Evolutionary conservation across 139 green algal species (phyloP).

Genomic region (Mesotaenium endlicherianum): DNA sequence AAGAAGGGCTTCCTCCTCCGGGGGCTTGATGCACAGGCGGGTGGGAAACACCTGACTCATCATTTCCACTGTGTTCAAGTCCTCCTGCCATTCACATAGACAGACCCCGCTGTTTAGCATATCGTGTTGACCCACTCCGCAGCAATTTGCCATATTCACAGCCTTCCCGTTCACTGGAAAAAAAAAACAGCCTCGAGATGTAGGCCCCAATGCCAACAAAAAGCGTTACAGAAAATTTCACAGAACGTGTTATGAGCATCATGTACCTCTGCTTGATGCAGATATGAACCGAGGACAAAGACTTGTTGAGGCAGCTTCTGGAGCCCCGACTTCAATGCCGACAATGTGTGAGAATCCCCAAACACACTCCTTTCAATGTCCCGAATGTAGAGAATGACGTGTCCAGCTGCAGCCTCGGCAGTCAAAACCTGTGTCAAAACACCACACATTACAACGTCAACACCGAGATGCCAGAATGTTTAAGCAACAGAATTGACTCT

Average conservation of each 20-base stretch:
- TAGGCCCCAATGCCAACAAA: background rate
- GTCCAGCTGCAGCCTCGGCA: background rate
- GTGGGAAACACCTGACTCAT: background rate
- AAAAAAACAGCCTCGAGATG: background rate
- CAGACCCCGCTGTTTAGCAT: too few relatives aligned
- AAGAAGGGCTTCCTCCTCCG: background rate
- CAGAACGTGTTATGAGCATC: background rate
- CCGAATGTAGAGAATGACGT: background rate
- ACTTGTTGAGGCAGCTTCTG: background rate
- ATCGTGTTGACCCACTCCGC: background rate
- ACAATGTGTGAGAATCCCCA: background rate
- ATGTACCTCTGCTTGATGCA: too few relatives aligned
- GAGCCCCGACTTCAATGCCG: background rate
- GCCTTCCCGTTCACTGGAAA: background rate
- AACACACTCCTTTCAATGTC: background rate
- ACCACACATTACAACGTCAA: too few relatives aligned
- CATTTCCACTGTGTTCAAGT: background rate
- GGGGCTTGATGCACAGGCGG: background rate
- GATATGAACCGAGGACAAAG: background rate
- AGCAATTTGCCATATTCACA: background rate
- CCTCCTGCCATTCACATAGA: background rate
- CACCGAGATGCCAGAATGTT: too few relatives aligned
- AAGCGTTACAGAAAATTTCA: background rate
- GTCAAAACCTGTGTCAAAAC: constrained; percentile 23
- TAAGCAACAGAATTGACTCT: too few relatives aligned